Base-by-base conservation (phyloP, 164 flowering plant genomes). In the Cinnamomum chago region DNA sequence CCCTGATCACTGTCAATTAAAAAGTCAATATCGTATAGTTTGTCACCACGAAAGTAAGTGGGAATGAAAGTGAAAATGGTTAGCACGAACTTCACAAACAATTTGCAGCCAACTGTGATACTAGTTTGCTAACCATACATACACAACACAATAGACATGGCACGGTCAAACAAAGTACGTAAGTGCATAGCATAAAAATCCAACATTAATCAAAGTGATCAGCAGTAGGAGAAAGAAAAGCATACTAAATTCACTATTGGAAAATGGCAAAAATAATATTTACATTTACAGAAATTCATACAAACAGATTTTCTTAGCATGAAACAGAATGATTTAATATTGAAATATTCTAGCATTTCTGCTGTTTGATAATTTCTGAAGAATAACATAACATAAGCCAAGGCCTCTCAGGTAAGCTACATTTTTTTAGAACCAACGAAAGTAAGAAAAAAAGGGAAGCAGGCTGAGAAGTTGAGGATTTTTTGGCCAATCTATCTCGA, bases 1-100 rank as follows among this genome's bases (percentile, higher is more conserved):
- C 92, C 95, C 81, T 90, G 92, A 83, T 95, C 99, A 87, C 99
- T 95, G 83, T 70, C 72, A 78, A 13, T 69, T 3, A 64, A 65
- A 24, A 35, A 22, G 58, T 33, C 35, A 50, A 22, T 35, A 78
- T 14, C 15, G 60, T 23, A 67, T 50, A 73, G 18, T 27, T 75
- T 27, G 51, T 13, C 27, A 73, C 22, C 27, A 12, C 14, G 22
- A n/a, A 27, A 14, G 27, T 60, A 71, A 58, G 12, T 52, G 40
- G 22, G 33, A 51, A 27, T 55, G 1, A 55, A 55, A 17, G 60
- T 55, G 60, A 55, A 55, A 55, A 55, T 55, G 60, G 20, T 55
- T 18, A 55, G 60, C 17, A 17, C 18, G n/a, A 20, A 55, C 5
- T 40, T 40, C 10, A 55, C n/a, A 1, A 55, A 55, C 60, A 15